Evolutionary conservation across 1,284 basidiomycete species (phyloP).

Genomic region (Ganoderma resinaceum): DNA sequence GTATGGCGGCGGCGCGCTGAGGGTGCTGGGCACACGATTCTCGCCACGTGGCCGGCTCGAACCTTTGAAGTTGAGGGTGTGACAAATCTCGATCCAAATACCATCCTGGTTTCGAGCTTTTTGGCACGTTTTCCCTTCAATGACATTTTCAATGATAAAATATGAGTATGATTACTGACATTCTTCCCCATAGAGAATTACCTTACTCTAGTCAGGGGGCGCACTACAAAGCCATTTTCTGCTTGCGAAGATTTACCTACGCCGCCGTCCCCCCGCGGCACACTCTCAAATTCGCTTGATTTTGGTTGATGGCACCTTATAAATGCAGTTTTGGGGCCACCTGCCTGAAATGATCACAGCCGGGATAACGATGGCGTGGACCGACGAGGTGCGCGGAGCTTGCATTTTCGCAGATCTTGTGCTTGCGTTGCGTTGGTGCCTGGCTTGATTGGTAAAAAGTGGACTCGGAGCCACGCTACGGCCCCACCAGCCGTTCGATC

Average conservation of each 20-base stretch:
- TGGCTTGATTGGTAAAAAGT: conserved; percentile 24
- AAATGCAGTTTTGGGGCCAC: neutral
- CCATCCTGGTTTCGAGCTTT: neutral
- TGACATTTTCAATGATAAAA: neutral
- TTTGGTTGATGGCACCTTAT: neutral
- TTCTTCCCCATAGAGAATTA: neutral
- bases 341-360: neutral
- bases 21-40: neutral
- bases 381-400: conserved; percentile 7
- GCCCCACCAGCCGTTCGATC: conserved; percentile 30
- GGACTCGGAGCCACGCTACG: conserved; percentile 23
- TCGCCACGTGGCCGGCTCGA: conserved; percentile 22
- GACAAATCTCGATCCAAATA: conserved; percentile 24
- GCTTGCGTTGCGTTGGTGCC: conserved; percentile 23
- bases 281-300: neutral
- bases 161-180: conserved; percentile 11
- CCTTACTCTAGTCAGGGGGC: neutral
- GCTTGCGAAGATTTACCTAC: neutral
- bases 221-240: conserved; percentile 17
- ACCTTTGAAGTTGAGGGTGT: conserved; percentile 10
- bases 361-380: neutral
- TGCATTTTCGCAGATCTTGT: conserved; percentile 18
- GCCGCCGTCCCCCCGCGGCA: neutral
- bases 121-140: neutral
- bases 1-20: neutral